Percentiles rank a stretch among this genome's conserved stretches.
Conservation (phyloP, 2,329 filamentous ascomycete genomes). For the Talaromyces sp. region DNA sequence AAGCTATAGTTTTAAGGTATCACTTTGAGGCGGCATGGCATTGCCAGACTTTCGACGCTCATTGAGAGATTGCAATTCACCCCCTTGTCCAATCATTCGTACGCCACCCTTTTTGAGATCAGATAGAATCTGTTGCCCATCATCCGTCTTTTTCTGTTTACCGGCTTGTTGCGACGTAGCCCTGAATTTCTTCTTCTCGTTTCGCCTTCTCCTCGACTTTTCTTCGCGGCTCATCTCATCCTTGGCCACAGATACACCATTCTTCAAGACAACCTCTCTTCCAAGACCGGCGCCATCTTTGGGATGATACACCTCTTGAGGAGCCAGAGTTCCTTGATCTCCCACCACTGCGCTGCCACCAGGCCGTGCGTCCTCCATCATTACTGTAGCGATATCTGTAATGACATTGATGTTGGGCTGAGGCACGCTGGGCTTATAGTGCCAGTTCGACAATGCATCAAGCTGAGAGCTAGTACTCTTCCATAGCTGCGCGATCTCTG, state of each 20-base stretch:
- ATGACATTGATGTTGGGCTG: constrained; percentile 81
- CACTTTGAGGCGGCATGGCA: constrained; percentile 8
- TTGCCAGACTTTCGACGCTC: constrained; percentile 65
- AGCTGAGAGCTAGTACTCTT: constrained; percentile 73
- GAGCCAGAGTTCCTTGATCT: constrained; percentile 69
- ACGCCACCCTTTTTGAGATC: constrained; percentile 81
- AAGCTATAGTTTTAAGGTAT: constrained; percentile 13
- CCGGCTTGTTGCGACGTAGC: constrained; percentile 51
- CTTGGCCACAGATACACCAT: constrained; percentile 70
- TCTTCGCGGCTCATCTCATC: constrained; percentile 89
- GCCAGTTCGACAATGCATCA: constrained; percentile 86
- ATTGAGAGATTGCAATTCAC: constrained; percentile 76
- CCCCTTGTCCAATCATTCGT: constrained; percentile 86
- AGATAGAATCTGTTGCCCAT: constrained; percentile 56
- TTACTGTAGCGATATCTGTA: constrained; percentile 82
- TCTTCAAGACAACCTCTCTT: constrained; percentile 73
- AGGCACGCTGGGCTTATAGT: constrained; percentile 87
- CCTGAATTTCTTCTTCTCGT: constrained; percentile 80
- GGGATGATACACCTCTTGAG: constrained; percentile 90
- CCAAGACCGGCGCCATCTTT: constrained; percentile 59
- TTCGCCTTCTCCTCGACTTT: constrained; percentile 68
- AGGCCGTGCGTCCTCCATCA: constrained; percentile 93
- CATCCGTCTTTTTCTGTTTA: constrained; percentile 42
- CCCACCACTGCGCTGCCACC: constrained; percentile 65
- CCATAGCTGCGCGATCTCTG: constrained; percentile 80